Evolutionary conservation across 2,329 filamentous ascomycete genomes (phyloP).

Genomic region (Fusarium succisae): DNA sequence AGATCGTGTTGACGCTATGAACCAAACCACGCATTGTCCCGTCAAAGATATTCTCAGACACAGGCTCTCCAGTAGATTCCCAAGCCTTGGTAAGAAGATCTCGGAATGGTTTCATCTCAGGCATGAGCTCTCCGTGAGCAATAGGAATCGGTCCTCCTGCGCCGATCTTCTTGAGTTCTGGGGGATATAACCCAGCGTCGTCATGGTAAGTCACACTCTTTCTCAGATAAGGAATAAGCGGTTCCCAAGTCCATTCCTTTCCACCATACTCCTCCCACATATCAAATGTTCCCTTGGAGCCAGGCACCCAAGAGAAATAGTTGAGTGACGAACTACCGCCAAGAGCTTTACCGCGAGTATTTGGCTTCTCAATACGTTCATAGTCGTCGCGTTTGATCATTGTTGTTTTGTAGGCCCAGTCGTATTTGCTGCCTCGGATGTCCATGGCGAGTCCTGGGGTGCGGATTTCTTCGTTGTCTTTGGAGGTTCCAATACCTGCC

Average conservation of each 20-base stretch:
- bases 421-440: conserved; percentile 63
- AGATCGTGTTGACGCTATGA: conserved; percentile 64
- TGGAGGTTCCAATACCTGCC: conserved; percentile 48
- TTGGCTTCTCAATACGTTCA: conserved; percentile 70
- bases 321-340: conserved; percentile 68
- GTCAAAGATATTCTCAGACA: conserved; percentile 65
- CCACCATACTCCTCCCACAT: conserved; percentile 75
- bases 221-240: conserved; percentile 59
- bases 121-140: conserved; percentile 61
- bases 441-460: conserved; percentile 52
- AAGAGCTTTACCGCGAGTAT: conserved; percentile 67
- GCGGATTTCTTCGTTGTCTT: neutral
- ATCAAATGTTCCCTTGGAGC: conserved; percentile 67
- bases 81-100: conserved; percentile 61
- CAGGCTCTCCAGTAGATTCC: conserved; percentile 57
- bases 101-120: conserved; percentile 54
- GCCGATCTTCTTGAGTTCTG: conserved; percentile 61
- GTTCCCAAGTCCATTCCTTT: conserved; percentile 67
- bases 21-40: conserved; percentile 64
- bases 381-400: conserved; percentile 68
- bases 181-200: conserved; percentile 55
- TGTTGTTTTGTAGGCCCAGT: conserved; percentile 70
- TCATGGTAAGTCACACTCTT: conserved; percentile 67
- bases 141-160: conserved; percentile 60
- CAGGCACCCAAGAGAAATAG: conserved; percentile 72